Evolutionary conservation across 2,329 filamentous ascomycete genomes (phyloP).

Genomic region (Clathrospora elynae): DNA sequence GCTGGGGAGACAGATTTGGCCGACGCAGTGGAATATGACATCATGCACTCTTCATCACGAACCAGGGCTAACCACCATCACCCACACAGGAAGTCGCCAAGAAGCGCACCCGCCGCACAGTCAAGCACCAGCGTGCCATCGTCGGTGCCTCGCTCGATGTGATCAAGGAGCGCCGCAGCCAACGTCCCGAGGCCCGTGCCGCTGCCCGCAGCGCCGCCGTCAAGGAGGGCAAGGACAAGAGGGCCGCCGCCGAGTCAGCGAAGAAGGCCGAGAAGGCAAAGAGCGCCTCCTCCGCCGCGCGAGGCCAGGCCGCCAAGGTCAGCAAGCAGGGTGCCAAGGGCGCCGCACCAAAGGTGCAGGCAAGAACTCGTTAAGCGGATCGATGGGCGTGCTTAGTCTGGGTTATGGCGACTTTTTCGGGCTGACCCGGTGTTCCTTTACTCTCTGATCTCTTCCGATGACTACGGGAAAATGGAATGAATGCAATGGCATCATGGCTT

Average conservation of each 20-base stretch:
- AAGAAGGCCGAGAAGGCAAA: slow-evolving; percentile 99
- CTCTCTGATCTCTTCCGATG: slow-evolving; percentile 31
- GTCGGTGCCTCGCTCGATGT: slow-evolving; percentile 99
- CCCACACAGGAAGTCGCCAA: slow-evolving; percentile 90
- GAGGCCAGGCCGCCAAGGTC: slow-evolving; percentile 80
- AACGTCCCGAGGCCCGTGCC: slow-evolving; percentile 93
- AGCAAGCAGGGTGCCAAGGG: slow-evolving; percentile 99
- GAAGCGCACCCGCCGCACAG: slow-evolving; percentile 97
- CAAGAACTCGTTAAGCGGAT: slow-evolving; percentile 77
- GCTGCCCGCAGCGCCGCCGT: slow-evolving; percentile 89
- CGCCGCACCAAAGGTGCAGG: slow-evolving; percentile 79
- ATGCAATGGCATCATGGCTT: slow-evolving; percentile 39
- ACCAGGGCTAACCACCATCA: slow-evolving; percentile 28
- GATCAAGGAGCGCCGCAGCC: slow-evolving; percentile 97
- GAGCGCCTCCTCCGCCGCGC: slow-evolving; percentile 72
- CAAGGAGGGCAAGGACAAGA: slow-evolving; percentile 99
- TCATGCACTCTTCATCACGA: slow-evolving; percentile 5
- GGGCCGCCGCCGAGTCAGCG: slow-evolving; percentile 78
- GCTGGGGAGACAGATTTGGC: slow-evolving; percentile 6
- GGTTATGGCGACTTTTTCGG: slow-evolving; percentile 36
- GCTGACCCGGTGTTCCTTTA: slow-evolving; percentile 39
- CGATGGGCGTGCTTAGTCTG: slow-evolving; percentile 30
- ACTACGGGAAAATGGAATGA: slow-evolving; percentile 36
- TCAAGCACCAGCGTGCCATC: slow-evolving; percentile 99
- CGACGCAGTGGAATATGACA: slow-evolving; percentile 27